phyloP scores from a whole-genome alignment of 345 rosid species.

The Citrus reticulata region DNA sequence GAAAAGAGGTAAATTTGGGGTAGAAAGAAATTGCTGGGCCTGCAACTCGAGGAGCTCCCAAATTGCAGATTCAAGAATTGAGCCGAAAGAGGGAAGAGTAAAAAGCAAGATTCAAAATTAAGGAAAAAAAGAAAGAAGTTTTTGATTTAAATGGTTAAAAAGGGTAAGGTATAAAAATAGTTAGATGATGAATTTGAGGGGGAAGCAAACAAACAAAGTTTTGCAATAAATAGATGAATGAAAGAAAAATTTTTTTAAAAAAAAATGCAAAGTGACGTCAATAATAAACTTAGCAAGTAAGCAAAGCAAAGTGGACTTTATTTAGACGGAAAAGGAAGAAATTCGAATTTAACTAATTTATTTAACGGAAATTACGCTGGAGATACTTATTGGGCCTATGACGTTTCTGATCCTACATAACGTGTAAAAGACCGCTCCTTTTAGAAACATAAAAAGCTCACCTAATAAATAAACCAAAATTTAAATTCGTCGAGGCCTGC shows the following conservation, averaged over 20 bases:
- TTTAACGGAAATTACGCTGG: not conserved
- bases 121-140: not conserved
- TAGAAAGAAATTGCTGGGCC: not conserved
- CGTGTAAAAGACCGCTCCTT: not conserved
- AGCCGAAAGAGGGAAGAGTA: not conserved
- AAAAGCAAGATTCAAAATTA: not conserved
- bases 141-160: not conserved
- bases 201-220: not conserved
- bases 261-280: not conserved
- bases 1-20: not conserved
- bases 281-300: not conserved
- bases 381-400: not conserved
- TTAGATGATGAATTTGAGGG: not conserved
- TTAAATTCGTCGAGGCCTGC: too few species aligned
- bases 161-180: not conserved
- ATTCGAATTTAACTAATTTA: too few species aligned
- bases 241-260: not conserved
- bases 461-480: too few species aligned
- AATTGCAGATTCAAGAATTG: not conserved
- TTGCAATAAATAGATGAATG: not conserved
- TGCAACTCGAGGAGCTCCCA: not conserved
- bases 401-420: not conserved
- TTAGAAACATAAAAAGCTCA: too few species aligned
- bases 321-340: not conserved
- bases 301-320: not conserved